phyloP scores from a whole-genome alignment of 2,329 filamentous ascomycete genomes.

The Aspergillus persii region DNA sequence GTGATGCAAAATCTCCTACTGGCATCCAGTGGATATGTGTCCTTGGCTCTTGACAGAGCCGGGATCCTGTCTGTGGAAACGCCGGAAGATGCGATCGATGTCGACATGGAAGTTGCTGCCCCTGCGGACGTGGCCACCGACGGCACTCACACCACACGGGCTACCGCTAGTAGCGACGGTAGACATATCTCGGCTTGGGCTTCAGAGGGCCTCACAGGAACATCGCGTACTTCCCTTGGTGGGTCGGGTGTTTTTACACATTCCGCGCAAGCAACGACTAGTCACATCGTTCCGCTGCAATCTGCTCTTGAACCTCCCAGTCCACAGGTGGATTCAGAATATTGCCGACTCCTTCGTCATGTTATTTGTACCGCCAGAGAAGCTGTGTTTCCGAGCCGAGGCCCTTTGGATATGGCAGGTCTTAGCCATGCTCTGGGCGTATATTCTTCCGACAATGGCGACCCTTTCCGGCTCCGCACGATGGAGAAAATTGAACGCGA shows the following conservation, averaged over 20 bases:
- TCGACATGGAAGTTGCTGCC: not conserved
- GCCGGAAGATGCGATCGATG: not conserved
- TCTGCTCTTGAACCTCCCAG: not conserved
- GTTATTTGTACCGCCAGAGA: conserved; percentile 4
- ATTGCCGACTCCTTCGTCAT: not conserved
- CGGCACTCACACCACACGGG: not conserved
- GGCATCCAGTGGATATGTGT: not conserved
- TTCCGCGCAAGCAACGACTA: not conserved
- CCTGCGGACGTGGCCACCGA: not conserved
- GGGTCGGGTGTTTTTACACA: not conserved
- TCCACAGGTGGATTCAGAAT: not conserved
- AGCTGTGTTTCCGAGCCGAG: conserved; percentile 1
- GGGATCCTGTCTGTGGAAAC: conserved; percentile 10
- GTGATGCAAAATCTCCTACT: conserved; percentile 5
- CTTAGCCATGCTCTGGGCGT: not conserved
- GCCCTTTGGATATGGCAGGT: not conserved
- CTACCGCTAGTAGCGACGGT: not conserved
- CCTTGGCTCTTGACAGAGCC: conserved; percentile 5
- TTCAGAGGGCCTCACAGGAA: too few species aligned
- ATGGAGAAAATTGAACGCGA: conserved; percentile 7
- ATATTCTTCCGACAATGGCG: not conserved
- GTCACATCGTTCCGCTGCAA: not conserved
- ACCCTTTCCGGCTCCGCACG: conserved; percentile 1
- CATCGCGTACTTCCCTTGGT: not conserved
- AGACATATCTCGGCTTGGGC: too few species aligned